Evolutionary conservation across 306 rosid species (phyloP).

Genomic region (Sicyos baderoa): DNA sequence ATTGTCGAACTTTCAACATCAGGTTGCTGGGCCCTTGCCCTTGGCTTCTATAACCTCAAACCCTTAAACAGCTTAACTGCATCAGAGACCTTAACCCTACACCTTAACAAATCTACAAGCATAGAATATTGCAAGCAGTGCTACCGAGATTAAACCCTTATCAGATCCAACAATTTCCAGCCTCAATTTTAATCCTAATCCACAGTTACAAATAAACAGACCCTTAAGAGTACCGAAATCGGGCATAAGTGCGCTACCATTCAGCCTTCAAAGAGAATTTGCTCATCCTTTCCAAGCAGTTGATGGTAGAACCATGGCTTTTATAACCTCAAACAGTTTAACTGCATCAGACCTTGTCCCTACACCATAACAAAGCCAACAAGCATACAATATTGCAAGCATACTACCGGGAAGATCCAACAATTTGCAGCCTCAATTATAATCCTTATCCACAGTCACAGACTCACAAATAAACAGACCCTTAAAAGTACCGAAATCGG

Average conservation of each 20-base stretch:
- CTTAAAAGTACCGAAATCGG: slow-evolving; percentile 38
- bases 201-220: slow-evolving; percentile 69
- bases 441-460: slow-evolving; percentile 63
- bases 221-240: slow-evolving; percentile 38
- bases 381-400: slow-evolving; percentile 65
- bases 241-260: slow-evolving; percentile 27
- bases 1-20: slow-evolving; percentile 52
- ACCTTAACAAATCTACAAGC: slow-evolving; percentile 61
- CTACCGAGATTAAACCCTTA: slow-evolving; percentile 65
- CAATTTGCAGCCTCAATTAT: slow-evolving; percentile 66
- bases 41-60: slow-evolving; percentile 52
- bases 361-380: slow-evolving; percentile 52
- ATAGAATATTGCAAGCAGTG: slow-evolving; percentile 61
- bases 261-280: slow-evolving; percentile 55
- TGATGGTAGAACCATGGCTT: slow-evolving; percentile 34
- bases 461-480: slow-evolving; percentile 52
- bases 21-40: slow-evolving; percentile 46
- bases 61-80: slow-evolving; percentile 62
- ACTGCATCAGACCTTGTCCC: slow-evolving; percentile 62
- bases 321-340: slow-evolving; percentile 34
- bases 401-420: slow-evolving; percentile 76
- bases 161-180: slow-evolving; percentile 78
- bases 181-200: slow-evolving; percentile 58
- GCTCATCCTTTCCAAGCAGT: slow-evolving; percentile 48
- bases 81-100: slow-evolving; percentile 62